These are phyloP conservation scores for Pseudocercospora macadamiae DNA, from an alignment of 2,329 filamentous ascomycete species.

Conservation along the genomic window DNA sequence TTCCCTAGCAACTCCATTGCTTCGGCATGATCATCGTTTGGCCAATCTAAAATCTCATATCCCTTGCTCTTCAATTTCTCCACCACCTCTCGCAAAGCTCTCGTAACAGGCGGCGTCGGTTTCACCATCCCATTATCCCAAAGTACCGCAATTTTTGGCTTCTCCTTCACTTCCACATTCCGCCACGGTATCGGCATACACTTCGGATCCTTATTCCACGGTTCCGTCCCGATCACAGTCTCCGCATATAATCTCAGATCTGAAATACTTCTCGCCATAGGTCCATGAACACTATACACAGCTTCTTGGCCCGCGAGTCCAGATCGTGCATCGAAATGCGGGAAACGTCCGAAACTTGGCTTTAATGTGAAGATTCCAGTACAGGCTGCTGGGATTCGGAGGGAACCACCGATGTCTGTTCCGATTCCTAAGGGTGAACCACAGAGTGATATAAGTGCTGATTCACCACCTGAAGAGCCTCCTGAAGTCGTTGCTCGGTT, in stretches of 20 bases:
- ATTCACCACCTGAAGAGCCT: constrained; percentile 69
- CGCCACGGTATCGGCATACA: constrained; percentile 59
- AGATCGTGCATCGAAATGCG: constrained; percentile 57
- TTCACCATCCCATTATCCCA: constrained; percentile 63
- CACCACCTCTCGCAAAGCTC: constrained; percentile 60
- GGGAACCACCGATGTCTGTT: constrained; percentile 64
- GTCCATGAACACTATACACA: constrained; percentile 66
- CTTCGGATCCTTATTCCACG: constrained; percentile 58
- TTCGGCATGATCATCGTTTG: constrained; percentile 56
- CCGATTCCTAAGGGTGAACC: constrained; percentile 66
- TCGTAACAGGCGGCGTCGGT: constrained; percentile 61
- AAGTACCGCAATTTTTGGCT: constrained; percentile 63
- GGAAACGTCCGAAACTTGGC: constrained; percentile 63
- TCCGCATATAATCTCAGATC: constrained; percentile 53
- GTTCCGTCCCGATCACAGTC: constrained; percentile 48
- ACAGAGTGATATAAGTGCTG: constrained; percentile 61
- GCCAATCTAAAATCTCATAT: constrained; percentile 61
- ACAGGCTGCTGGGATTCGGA: constrained; percentile 60
- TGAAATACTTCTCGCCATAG: constrained; percentile 59
- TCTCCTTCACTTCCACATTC: constrained; percentile 45
- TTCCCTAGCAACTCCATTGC: constrained; percentile 53
- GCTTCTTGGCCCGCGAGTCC: constrained; percentile 68
- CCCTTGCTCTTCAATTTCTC: constrained; percentile 55
- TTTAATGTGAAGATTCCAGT: constrained; percentile 62
- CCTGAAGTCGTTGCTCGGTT: constrained; percentile 64